Evolutionary conservation across 164 flowering plant species (phyloP).

Genomic region (Brasenia schreberi): DNA sequence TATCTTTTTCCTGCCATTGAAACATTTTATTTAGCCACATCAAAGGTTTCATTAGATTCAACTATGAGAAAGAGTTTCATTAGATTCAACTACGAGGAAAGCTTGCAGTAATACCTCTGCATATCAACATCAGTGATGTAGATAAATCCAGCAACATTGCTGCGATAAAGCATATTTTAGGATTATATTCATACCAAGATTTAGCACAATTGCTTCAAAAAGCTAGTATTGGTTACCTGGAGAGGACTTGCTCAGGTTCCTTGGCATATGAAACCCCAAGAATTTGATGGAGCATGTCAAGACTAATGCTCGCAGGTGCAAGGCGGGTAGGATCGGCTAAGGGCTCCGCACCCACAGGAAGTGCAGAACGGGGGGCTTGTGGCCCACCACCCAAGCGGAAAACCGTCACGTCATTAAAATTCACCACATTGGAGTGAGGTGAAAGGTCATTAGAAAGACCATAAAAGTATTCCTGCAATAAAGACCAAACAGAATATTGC

Average conservation of each 20-base stretch:
- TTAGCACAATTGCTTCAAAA: slow-evolving; percentile 2
- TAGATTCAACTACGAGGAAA: background rate
- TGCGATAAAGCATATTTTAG: slow-evolving; percentile 8
- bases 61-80: background rate
- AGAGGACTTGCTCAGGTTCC: slow-evolving; percentile 75
- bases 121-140: slow-evolving; percentile 68
- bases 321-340: slow-evolving; percentile 76
- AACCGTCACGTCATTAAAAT: slow-evolving; percentile 61
- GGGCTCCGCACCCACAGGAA: slow-evolving; percentile 96
- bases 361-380: slow-evolving; percentile 93
- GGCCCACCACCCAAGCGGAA: slow-evolving; percentile 84
- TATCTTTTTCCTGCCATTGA: slow-evolving; percentile 47
- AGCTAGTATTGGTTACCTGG: slow-evolving; percentile 41
- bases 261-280: slow-evolving; percentile 93
- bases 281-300: slow-evolving; percentile 65
- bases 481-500: slow-evolving; percentile 1
- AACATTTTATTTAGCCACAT: background rate
- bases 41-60: background rate
- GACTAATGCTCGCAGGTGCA: slow-evolving; percentile 53
- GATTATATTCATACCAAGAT: background rate
- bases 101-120: slow-evolving; percentile 41
- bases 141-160: slow-evolving; percentile 85
- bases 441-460: slow-evolving; percentile 78
- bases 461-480: slow-evolving; percentile 81
- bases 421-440: slow-evolving; percentile 71